Base-by-base conservation (phyloP, 768 basidiomycete species). In the Tephrocybe sp. region DNA sequence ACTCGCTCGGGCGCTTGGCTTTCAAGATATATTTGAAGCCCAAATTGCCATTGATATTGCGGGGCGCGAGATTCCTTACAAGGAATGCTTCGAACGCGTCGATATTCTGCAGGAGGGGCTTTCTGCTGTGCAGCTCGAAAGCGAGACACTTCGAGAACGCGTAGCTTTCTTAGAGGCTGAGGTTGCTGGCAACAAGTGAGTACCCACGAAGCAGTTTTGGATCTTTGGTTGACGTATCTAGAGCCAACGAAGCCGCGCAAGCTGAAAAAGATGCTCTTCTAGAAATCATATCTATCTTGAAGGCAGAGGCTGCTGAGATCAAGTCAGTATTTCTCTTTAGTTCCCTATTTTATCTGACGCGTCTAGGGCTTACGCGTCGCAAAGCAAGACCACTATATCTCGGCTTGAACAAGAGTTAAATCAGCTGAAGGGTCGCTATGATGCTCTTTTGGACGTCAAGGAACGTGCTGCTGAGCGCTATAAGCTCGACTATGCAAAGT, bases 401-500 rank as follows among this genome's bases (percentile, higher is more conserved):
- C 35, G 42, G 9, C 39, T 58, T 9, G 45, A 56, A 18, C 37
- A 47, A 36, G 69, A 75, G 53, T 57, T 76, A 5, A 54, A 62
- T 0, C 57, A 69, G 8, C 63, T 82, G 2, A 57, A 73, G 47
- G 56, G 44, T 27, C 71, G 71, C 11, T 82, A 78, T 48, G 77
- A 81, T 32, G 69, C 67, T 0, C 66, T 87, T 1, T 52, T 64
- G 5, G 65, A 68, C 31, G 66, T 70, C 24, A 75, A 76, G 46
- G 69, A 73, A 43, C 72, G 76, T 1, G 75, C 75, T 11, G 72
- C 71, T 9, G 68, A 63, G 18, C 74, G 73, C 16, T 81, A 80
- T 62, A 73, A 76, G 51, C 50, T 53, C 16, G 79, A 86, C 60
- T 82, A 75, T 64, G 74, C 74, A 60, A 77, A 71, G 49, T 86